Evolutionary conservation across 176 grass and related monocot genomes (phyloP), one percentile per base, ranked within the genome.

Genomic region (Rhipidocladum racemiflorum): DNA sequence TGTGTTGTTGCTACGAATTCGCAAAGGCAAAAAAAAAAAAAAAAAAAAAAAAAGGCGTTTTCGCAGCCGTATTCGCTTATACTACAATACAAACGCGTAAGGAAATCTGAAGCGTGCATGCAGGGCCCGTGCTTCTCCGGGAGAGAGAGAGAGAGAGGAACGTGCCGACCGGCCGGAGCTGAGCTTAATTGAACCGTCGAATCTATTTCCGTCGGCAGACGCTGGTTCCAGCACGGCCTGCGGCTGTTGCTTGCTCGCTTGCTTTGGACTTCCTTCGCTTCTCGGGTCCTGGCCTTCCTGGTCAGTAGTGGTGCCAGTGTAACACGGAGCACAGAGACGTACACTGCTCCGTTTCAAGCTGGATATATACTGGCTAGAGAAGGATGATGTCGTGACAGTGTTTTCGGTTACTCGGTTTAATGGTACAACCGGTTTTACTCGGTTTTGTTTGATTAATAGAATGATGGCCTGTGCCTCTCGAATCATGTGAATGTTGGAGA

Each of bases 131-230:
- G 67, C 54, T 53, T 40, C 0, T 6, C 17, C 1, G 1, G 15
- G 38, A 17, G 29, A 55, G 34, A 65, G 75, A 16, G 38, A 17
- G 29, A 55, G 34, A 65, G 75, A 16, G 1, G 83, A 43, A 48
- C 30, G 74, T 30, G 66, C 75, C 74, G 61, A 68, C 76, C 76
- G 61, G 76, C 68, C 68, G 29, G 9, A 20, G 14, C 51, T 23
- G 34, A 75, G 2, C 51, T n/a, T 0, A 7, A 82, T n/a, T 0
- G 20, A 82, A 46, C 53, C 79, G 23, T 40, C 53, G 0, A 17
- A 0, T 13, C 4, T 20, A 21, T n/a, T 18, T 15, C 17, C 5
- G 27, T 5, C 21, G 18, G 18, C 7, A 0, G 18, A 7, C 20
- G 0, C 18, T 1, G 53, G 53, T 55, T 55, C 21, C 21, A 23